Percentiles rank a stretch among this genome's conserved stretches.
Conservation (phyloP, 2,329 filamentous ascomycete genomes). For the Penicillium olsonii region DNA sequence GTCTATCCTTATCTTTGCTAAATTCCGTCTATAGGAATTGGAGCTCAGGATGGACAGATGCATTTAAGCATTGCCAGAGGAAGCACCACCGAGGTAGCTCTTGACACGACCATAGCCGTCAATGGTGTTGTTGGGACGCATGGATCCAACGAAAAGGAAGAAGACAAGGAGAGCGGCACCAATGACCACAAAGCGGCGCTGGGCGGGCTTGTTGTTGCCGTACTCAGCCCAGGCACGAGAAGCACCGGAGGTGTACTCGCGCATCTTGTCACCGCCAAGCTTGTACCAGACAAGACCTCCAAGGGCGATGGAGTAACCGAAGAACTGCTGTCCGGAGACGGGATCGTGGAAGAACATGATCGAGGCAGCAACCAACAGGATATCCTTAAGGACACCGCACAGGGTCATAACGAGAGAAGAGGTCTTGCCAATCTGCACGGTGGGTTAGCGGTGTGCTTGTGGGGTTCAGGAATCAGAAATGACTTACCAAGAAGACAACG, state of each 20-base stretch:
- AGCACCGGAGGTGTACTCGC: conserved; percentile 72
- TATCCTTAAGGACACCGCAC: conserved; percentile 84
- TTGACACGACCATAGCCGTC: conserved; percentile 37
- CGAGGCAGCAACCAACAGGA: conserved; percentile 74
- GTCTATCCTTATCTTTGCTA: background rate
- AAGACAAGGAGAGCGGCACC: conserved; percentile 66
- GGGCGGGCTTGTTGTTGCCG: conserved; percentile 71
- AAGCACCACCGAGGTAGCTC: conserved; percentile 38
- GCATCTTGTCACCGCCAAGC: conserved; percentile 75
- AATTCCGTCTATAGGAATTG: conserved; percentile 6
- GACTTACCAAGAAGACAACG: conserved; percentile 78
- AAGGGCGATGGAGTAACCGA: conserved; percentile 76
- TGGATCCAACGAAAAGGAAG: conserved; percentile 64
- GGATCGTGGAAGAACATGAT: conserved; percentile 77
- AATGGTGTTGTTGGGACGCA: conserved; percentile 57
- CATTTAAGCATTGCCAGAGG: conserved; percentile 35
- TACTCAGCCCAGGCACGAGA: conserved; percentile 84
- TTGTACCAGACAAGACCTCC: conserved; percentile 68
- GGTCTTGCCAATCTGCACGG: conserved; percentile 75
- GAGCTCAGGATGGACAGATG: background rate
- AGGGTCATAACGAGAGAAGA: conserved; percentile 84
- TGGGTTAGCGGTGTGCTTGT: background rate
- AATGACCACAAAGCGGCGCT: conserved; percentile 76
- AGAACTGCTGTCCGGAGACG: conserved; percentile 69
- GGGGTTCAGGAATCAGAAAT: background rate